Percentiles rank a stretch among this genome's conserved stretches.
Conservation (phyloP, 2,329 filamentous ascomycete species). For the Graphiopsis chlorocephala region DNA sequence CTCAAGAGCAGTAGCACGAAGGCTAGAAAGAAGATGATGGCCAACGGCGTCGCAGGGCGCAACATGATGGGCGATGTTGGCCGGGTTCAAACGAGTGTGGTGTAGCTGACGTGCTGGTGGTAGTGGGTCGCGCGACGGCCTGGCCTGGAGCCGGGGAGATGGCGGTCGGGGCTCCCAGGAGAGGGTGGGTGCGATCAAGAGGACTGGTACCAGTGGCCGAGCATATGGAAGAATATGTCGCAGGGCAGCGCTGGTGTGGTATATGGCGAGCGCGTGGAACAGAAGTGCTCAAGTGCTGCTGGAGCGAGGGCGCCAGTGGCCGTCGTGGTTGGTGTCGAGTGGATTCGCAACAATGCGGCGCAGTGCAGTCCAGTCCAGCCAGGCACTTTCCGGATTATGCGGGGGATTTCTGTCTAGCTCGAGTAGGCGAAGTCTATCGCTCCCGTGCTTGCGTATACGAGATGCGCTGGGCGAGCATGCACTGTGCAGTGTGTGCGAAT, state of each 20-base stretch:
- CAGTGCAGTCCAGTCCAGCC: constrained; percentile 5
- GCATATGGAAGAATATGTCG: constrained; percentile 3
- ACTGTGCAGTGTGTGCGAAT: not conserved
- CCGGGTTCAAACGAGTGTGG: constrained; percentile 18
- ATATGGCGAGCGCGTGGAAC: not conserved
- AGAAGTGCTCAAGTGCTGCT: not conserved
- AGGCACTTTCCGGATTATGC: constrained; percentile 10
- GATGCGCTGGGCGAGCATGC: not conserved
- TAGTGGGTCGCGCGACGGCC: constrained; percentile 4
- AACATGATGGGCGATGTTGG: constrained; percentile 56
- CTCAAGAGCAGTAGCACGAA: constrained; percentile 83
- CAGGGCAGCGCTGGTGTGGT: not conserved
- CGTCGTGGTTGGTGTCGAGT: not conserved
- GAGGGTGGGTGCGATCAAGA: not conserved
- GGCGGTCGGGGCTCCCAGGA: not conserved
- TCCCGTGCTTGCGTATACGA: constrained; percentile 8
- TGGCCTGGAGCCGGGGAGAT: not conserved
- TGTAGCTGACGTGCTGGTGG: not conserved
- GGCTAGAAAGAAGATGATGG: constrained; percentile 77
- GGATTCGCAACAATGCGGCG: constrained; percentile 5
- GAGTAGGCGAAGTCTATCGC: constrained; percentile 9
- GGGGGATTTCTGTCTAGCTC: not conserved
- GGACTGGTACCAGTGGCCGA: not conserved
- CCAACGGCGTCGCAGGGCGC: constrained; percentile 87
- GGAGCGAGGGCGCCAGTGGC: not conserved